Conservation (phyloP, 1,284 basidiomycete genomes). For the Stereum hirsutum region DNA sequence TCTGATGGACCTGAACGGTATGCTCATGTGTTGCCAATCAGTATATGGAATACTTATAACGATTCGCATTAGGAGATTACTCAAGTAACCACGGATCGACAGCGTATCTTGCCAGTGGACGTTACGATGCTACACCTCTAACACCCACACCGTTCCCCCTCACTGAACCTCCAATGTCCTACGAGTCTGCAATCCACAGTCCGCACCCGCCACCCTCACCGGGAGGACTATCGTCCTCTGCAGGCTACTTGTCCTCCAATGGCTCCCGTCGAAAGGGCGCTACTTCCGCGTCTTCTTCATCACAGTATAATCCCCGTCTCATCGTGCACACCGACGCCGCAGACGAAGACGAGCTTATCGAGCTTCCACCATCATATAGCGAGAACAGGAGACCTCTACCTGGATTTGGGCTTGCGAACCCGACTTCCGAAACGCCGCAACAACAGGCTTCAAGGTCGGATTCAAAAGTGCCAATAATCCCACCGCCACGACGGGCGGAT, state of each 20-base stretch:
- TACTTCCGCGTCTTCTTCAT: conserved; percentile 6
- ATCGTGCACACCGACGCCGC: conserved; percentile 67
- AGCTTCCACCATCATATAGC: conserved; percentile 68
- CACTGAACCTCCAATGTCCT: too few species aligned
- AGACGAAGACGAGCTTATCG: conserved; percentile 52
- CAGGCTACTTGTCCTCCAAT: background rate
- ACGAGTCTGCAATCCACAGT: too few species aligned
- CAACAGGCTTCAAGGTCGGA: too few species aligned
- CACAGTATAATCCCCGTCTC: conserved; percentile 15
- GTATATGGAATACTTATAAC: background rate
- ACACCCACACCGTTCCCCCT: too few species aligned
- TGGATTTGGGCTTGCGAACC: too few species aligned
- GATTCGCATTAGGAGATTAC: background rate
- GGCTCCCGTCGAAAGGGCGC: background rate
- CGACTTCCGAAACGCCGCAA: too few species aligned
- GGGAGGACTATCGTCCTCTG: background rate
- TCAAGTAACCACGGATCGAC: background rate
- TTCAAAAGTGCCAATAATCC: too few species aligned
- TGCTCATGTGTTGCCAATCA: background rate
- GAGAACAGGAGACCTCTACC: conserved; percentile 30
- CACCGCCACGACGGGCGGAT: too few species aligned
- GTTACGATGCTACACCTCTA: background rate
- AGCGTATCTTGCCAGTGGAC: background rate
- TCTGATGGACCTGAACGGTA: background rate
- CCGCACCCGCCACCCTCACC: background rate